These are phyloP conservation scores for Zostera marina DNA, from an alignment of 116 monocot species.

Conservation along the genomic window DNA sequence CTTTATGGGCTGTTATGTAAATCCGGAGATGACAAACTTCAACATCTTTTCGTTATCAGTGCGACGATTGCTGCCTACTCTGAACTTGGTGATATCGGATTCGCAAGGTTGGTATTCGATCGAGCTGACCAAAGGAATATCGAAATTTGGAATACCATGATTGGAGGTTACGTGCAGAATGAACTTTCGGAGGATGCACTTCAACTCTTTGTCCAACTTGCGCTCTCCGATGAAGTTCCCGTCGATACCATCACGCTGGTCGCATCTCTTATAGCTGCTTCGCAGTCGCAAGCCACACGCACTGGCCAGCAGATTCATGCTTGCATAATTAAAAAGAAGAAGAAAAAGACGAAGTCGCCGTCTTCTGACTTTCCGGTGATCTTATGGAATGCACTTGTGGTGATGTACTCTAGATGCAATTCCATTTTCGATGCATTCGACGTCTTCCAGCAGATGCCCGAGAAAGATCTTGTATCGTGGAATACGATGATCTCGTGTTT, in stretches of 20 bases:
- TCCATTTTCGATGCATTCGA: conserved; percentile 40
- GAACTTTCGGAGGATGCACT: conserved; percentile 35
- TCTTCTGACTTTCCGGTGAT: conserved; percentile 22
- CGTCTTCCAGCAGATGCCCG: conserved; percentile 46
- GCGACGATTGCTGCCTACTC: conserved; percentile 55
- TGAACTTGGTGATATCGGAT: conserved; percentile 27
- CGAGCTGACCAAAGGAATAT: conserved; percentile 31
- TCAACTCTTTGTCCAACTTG: conserved; percentile 32
- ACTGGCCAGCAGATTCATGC: conserved; percentile 76
- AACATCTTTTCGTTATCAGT: conserved; percentile 53
- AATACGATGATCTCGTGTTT: conserved; percentile 83
- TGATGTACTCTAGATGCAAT: conserved; percentile 88
- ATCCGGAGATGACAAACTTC: conserved; percentile 20
- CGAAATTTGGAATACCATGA: conserved; percentile 96
- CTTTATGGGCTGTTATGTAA: conserved; percentile 50
- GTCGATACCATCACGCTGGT: conserved; percentile 51
- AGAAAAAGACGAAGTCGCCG: neutral
- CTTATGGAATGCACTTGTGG: conserved; percentile 59
- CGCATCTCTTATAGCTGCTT: conserved; percentile 50
- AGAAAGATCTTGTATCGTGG: conserved; percentile 82
- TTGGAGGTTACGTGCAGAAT: conserved; percentile 68
- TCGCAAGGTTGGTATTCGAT: conserved; percentile 47
- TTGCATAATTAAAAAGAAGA: conserved; percentile 30
- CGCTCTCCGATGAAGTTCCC: conserved; percentile 16
- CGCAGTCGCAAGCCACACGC: conserved; percentile 29